Evolutionary conservation across 1,284 basidiomycete genomes (phyloP), one percentile per base, ranked within the genome.

Genomic region (Ceratobasidium sp.): DNA sequence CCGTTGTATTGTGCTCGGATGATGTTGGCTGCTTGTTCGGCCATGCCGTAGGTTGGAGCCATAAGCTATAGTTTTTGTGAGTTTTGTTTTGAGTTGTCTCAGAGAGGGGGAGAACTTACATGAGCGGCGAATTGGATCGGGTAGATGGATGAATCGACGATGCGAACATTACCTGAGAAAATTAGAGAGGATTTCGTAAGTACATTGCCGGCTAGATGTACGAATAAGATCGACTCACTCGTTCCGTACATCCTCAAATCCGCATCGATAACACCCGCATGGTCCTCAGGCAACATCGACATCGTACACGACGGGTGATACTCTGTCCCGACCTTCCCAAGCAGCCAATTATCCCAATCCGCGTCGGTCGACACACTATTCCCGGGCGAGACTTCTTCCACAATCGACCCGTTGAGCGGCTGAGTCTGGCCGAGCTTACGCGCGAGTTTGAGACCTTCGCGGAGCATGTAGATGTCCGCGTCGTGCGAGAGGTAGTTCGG

Each of bases 251-350:
- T 92, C 81, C 86, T 86, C 55, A 94, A 85, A 76, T 89, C 86
- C 26, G 90, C 84, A 83, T 91, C 90, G 63, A 94, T 91, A 64
- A 93, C 92, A 81, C 92, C 92, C 64, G 92, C 92, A 78, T 87
- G 83, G 49, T 85, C 85, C 80, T 86, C 84, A 3, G 92, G 92
- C 56, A 93, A 85, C 92, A 93, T 93, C 3, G 91, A 87, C 80
- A 89, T 90, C 26, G 91, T 89, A 79, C 89, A 89, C 40, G 88
- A 86, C 1, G 91, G 91, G 85, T 92, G 91, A 83, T 86, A 91
- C 79, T 81, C 81, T 9, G 80, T 81, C 23, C 64, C 70, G 9
- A 79, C 53, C 46, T 75, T 55, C 6, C 53, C 61, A 2, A 39
- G 83, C 68, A 91, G 82, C 86, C 88, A 91, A 0, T 80, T 81